These are phyloP conservation scores for Pichia thaimueangensis DNA, from an alignment of 805 yeast genomes.

Conservation along the genomic window DNA sequence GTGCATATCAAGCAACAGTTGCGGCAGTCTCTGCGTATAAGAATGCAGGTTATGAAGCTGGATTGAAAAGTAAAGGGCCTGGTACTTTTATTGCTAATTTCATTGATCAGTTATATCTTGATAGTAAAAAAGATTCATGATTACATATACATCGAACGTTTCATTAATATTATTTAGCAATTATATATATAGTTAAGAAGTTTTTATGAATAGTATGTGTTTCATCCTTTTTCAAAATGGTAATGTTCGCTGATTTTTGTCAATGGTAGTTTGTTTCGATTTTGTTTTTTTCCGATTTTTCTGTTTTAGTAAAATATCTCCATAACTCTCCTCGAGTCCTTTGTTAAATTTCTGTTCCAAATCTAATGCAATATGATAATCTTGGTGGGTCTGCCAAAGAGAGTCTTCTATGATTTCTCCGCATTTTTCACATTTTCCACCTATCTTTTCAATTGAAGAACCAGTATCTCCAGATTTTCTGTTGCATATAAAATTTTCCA, in stretches of 20 bases:
- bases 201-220: too few species aligned
- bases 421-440: conserved; percentile 22
- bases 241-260: not conserved
- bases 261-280: not conserved
- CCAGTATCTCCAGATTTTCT: too few species aligned
- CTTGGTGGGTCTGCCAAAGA: conserved; percentile 21
- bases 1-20: conserved; percentile 40
- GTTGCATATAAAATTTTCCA: not conserved
- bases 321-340: conserved; percentile 4
- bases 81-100: conserved; percentile 47
- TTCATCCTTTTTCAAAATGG: not conserved
- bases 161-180: not conserved
- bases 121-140: not conserved
- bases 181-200: too few species aligned
- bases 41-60: conserved; percentile 54
- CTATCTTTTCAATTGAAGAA: too few species aligned
- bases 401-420: conserved; percentile 1
- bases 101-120: conserved; percentile 34
- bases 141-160: not conserved
- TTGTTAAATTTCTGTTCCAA: conserved; percentile 18
- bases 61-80: conserved; percentile 37
- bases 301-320: conserved; percentile 2
- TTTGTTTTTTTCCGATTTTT: not conserved
- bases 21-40: conserved; percentile 56
- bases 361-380: conserved; percentile 25